Base-by-base conservation (phyloP, 2,329 filamentous ascomycete species). In the Fusarium proliferatum region DNA sequence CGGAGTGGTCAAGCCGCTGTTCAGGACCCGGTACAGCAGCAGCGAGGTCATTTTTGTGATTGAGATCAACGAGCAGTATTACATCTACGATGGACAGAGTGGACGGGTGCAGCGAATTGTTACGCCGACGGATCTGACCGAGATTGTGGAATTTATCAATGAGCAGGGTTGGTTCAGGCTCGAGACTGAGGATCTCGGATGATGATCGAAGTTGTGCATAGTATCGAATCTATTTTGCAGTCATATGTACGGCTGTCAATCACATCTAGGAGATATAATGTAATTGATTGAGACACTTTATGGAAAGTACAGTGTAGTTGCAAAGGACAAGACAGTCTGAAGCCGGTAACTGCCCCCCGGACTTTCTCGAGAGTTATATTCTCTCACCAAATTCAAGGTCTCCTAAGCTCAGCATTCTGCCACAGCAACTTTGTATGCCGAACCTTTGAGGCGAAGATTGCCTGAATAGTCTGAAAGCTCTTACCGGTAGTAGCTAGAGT, bases 231-330 rank as follows among this genome's bases (percentile, higher is more conserved):
- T 10, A 34, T 9, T 23, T 34, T 5, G 16, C 8, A 51, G 21
- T 19, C 11, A 9, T n/a, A 16, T 12, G 11, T 15, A n/a, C 7
- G 16, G 9, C 26, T 9, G 9, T 15, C 6, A 7, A 5, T 4
- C 2, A 10, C 6, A 21, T 4, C 6, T 28, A 6, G 3, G 3
- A 11, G 12, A 9, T 10, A 4, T 4, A 3, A 15, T 10, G 0
- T 7, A 3, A 30, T 28, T 10, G 6, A 48, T n/a, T 8, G 26
- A 3, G 5, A 2, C 5, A 11, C 11, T 6, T 15, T 0, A 4
- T 16, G 9, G 10, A 15, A 3, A 16, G 17, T 1, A 9, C 3
- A 49, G 3, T 12, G 6, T 3, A 12, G 16, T 11, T 6, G 3
- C 0, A n/a, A 30, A n/a, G 9, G 9, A n/a, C 2, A 49, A 17